A percentile compares a stretch with the other conserved stretches of the same genome.
phyloP scores from a whole-genome alignment of 306 rosid genomes.

The Clitoria ternatea region DNA sequence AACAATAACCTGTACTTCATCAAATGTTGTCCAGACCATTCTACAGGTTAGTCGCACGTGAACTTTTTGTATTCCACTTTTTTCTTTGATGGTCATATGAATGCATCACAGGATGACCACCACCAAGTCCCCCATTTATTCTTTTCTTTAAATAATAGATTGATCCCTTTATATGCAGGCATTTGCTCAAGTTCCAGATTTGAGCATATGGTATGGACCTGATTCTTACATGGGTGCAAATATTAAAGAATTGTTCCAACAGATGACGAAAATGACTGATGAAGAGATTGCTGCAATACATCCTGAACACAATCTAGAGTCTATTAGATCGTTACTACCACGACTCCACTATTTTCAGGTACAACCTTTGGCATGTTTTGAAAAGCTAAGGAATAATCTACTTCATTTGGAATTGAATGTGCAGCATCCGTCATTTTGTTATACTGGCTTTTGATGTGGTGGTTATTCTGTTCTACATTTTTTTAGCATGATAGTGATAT shows the following conservation, averaged over 20 bases:
- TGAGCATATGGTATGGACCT: conserved; percentile 85
- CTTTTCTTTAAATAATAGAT: not conserved
- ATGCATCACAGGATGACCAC: conserved; percentile 13
- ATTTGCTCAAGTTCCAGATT: conserved; percentile 84
- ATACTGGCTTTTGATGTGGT: not conserved
- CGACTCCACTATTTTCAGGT: conserved; percentile 80
- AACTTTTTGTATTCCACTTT: not conserved
- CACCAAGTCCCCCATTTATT: not conserved
- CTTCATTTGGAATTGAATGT: conserved; percentile 7
- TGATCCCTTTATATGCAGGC: conserved; percentile 49
- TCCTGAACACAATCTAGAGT: conserved; percentile 62
- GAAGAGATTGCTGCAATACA: conserved; percentile 80
- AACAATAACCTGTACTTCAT: conserved; percentile 97
- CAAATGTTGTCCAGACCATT: conserved; percentile 93
- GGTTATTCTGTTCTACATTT: not conserved
- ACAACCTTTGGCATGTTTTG: not conserved
- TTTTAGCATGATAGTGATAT: not conserved
- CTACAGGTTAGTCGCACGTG: conserved; percentile 57
- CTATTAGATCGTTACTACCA: conserved; percentile 69
- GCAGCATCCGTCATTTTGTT: not conserved
- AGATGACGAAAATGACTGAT: conserved; percentile 81
- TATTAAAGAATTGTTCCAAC: conserved; percentile 67
- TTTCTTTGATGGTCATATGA: conserved; percentile 13
- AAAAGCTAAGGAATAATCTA: not conserved
- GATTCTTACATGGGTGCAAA: conserved; percentile 99